Conservation (phyloP, 2,329 filamentous ascomycete genomes). For the Claviceps africana region DNA sequence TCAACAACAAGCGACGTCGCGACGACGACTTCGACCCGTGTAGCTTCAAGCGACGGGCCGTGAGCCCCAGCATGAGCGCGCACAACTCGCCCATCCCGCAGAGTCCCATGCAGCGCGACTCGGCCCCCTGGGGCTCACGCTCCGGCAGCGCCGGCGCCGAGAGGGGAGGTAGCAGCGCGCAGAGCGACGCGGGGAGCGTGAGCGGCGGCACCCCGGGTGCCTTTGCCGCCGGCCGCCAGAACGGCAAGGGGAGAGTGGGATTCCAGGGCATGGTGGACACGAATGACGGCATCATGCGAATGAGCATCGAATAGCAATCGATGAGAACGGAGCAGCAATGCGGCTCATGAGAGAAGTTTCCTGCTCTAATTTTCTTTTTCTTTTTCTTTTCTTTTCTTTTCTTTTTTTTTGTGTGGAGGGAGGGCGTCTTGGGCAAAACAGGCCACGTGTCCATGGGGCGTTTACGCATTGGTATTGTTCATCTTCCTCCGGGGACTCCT, state of each 20-base stretch:
- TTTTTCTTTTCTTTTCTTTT: background rate
- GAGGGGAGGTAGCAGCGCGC: slow-evolving; percentile 36
- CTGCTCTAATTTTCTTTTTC: background rate
- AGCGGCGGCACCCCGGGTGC: slow-evolving; percentile 15
- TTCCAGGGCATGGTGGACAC: slow-evolving; percentile 91
- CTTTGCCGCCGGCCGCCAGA: slow-evolving; percentile 31
- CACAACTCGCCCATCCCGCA: slow-evolving; percentile 84
- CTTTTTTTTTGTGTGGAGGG: too few relatives aligned
- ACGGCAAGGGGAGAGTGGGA: slow-evolving; percentile 52
- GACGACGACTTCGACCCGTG: slow-evolving; percentile 84
- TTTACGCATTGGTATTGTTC: too few relatives aligned
- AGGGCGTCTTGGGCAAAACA: too few relatives aligned
- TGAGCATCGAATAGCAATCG: slow-evolving; percentile 67
- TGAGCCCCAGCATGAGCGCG: slow-evolving; percentile 79
- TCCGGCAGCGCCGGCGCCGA: slow-evolving; percentile 48
- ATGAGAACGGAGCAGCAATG: background rate
- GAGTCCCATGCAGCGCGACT: slow-evolving; percentile 63
- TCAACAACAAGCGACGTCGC: slow-evolving; percentile 68
- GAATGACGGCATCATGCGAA: slow-evolving; percentile 89
- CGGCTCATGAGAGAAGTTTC: background rate
- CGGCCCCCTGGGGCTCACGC: slow-evolving; percentile 56
- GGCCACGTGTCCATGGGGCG: too few relatives aligned
- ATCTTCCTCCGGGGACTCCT: too few relatives aligned
- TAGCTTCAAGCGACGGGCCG: slow-evolving; percentile 80
- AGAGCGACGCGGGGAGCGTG: slow-evolving; percentile 34